Evolutionary conservation across 1,284 basidiomycete species (phyloP).

Genomic region (Golubevia pallescens): DNA sequence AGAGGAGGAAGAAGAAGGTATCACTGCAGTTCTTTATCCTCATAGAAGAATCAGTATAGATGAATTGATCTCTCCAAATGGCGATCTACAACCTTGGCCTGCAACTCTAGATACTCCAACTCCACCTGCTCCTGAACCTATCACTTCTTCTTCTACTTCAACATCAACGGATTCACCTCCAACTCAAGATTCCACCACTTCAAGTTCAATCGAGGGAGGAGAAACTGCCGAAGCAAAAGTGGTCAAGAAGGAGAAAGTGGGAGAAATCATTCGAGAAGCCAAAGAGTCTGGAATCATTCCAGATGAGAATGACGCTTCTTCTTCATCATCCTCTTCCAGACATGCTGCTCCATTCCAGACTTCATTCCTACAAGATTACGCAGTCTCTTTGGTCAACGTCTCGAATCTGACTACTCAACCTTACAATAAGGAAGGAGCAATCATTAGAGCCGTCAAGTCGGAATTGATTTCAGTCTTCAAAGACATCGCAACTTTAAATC

Average conservation of each 20-base stretch:
- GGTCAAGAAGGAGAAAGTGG: constrained; percentile 3
- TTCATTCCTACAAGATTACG: constrained; percentile 86
- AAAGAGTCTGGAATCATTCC: not conserved
- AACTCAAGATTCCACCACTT: not conserved
- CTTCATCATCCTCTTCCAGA: constrained; percentile 31
- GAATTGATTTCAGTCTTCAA: constrained; percentile 98
- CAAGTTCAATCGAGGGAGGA: constrained; percentile 13
- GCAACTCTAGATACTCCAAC: no score
- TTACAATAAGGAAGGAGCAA: constrained; percentile 79
- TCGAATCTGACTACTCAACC: constrained; percentile 80
- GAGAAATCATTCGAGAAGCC: no score
- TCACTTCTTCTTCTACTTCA: no score
- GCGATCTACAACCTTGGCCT: no score
- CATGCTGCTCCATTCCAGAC: constrained; percentile 73
- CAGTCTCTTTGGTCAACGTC: constrained; percentile 88
- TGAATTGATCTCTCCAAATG: constrained; percentile 66
- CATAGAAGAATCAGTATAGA: constrained; percentile 90
- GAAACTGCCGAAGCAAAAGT: constrained; percentile 1
- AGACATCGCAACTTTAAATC: constrained; percentile 95
- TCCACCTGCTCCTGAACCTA: no score
- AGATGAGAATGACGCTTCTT: constrained; percentile 7
- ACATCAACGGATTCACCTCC: constrained; percentile 5
- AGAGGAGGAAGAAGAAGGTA: constrained; percentile 75
- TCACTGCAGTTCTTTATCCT: constrained; percentile 94
- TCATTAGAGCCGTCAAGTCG: constrained; percentile 92